Base-by-base conservation (phyloP, 139 green algal species). In the Coccomyxa sp. region DNA sequence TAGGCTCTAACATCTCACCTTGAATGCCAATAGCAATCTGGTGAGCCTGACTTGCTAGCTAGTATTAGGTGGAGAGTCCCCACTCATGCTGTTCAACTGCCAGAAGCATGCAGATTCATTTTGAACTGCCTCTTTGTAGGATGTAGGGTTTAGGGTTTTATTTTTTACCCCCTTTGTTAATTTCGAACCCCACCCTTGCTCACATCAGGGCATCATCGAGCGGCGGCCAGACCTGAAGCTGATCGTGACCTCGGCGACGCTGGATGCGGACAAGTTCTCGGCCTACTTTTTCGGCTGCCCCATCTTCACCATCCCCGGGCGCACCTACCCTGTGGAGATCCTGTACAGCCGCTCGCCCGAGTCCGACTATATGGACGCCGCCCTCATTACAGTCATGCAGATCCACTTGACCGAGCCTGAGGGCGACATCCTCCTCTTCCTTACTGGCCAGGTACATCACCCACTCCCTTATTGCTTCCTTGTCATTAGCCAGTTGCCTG, bases 221-320 rank as follows among this genome's bases (percentile, higher is more conserved):
- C 81, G 83, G 21, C 85, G 90, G 58, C 83, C 75, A n/a, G 90
- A 93, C 88, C 79, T 93, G 25, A 93, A 93, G 91, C 81, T 98
- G 28, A 96, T 99, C 79, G 94, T 98, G 12, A 99, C 94, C 12
- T 94, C 85, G 9, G 96, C 96, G 79, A 99, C 96, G 1, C 93
- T 99, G 79, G 95, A 99, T 80, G 96, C 95, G 13, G 96, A 99
- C 67, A 98, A 98, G 89, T 98, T 98, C 79, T 94, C 90, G 28
- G 88, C 71, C 67, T 99, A 99, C 91, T 99, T 99, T 85, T 95
- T 98, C 81, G 87, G 94, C 82, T 96, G 92, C 84, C 94, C 96
- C 82, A 95, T 97, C 80, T 92, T 93, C 86, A 96, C 92, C 51
- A 97, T 98, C 82, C 93, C 92, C 0, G 95, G 95, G 45, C 89